Percentiles rank a stretch among this genome's conserved stretches.
Evolutionary conservation across 2,329 filamentous ascomycete species (phyloP).

Genomic region (Colletotrichum sojae): DNA sequence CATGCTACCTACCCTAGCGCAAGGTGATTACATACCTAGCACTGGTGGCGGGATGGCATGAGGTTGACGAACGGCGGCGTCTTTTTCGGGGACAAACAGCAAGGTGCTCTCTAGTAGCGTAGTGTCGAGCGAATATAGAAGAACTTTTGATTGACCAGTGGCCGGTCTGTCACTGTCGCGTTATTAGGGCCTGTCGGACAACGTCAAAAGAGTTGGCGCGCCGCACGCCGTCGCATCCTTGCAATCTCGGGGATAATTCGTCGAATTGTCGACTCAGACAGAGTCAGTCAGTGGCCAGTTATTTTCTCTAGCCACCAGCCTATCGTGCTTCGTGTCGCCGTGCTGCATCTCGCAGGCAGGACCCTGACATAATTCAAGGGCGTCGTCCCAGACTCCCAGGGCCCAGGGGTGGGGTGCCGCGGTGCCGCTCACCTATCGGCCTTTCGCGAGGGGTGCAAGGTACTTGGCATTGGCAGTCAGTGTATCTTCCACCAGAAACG

Average conservation of each 20-base stretch:
- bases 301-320: slow-evolving; percentile 4
- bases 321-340: slow-evolving; percentile 8
- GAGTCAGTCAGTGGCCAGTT: slow-evolving; percentile 8
- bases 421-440: slow-evolving; percentile 14
- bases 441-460: slow-evolving; percentile 20
- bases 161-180: slow-evolving; percentile 23
- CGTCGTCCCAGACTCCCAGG: background rate
- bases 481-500: slow-evolving; percentile 27
- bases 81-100: slow-evolving; percentile 28
- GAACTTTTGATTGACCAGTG: slow-evolving; percentile 18
- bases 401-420: slow-evolving; percentile 2
- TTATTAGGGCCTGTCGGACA: slow-evolving; percentile 14
- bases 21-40: background rate
- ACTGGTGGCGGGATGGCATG: too few relatives aligned
- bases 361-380: slow-evolving; percentile 29
- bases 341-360: slow-evolving; percentile 37
- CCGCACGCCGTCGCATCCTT: slow-evolving; percentile 18
- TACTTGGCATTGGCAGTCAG: too few relatives aligned
- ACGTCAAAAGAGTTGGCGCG: background rate
- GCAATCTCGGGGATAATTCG: slow-evolving; percentile 39
- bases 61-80: slow-evolving; percentile 15
- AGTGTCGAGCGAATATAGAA: background rate
- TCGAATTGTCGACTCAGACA: slow-evolving; percentile 37
- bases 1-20: too few relatives aligned
- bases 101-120: background rate